Evolutionary conservation across 2,329 filamentous ascomycete species (phyloP).

Genomic region (Aureobasidium pullulans): DNA sequence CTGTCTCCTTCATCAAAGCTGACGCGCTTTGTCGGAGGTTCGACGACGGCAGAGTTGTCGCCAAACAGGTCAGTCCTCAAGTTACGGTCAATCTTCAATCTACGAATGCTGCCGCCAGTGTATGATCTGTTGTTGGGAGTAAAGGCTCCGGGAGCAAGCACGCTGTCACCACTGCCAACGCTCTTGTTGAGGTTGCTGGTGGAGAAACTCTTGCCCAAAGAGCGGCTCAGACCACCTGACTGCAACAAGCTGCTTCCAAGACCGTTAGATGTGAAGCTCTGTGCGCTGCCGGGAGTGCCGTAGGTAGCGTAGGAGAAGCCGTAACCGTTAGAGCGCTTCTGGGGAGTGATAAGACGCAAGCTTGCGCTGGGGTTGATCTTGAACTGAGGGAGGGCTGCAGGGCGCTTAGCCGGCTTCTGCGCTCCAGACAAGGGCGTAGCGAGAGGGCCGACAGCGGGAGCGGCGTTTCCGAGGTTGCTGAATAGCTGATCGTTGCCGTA

Average conservation of each 20-base stretch:
- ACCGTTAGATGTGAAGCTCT: conserved; percentile 59
- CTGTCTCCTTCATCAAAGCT: conserved; percentile 60
- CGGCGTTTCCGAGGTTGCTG: conserved; percentile 58
- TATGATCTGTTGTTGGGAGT: conserved; percentile 55
- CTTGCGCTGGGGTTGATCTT: conserved; percentile 77
- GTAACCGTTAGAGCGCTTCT: conserved; percentile 65
- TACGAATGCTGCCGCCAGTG: conserved; percentile 71
- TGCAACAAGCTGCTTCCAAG: conserved; percentile 58
- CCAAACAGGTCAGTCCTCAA: conserved; percentile 63
- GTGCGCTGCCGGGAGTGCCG: conserved; percentile 66
- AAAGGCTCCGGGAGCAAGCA: conserved; percentile 79
- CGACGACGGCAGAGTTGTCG: conserved; percentile 32
- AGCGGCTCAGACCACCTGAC: conserved; percentile 51
- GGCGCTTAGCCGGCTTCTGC: conserved; percentile 69
- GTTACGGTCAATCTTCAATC: conserved; percentile 83
- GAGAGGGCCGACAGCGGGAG: conserved; percentile 74
- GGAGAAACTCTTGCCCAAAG: conserved; percentile 80
- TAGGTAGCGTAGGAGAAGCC: conserved; percentile 93
- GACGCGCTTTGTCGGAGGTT: conserved; percentile 63
- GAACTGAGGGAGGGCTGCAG: conserved; percentile 70
- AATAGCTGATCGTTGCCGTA: conserved; percentile 88
- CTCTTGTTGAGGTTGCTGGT: conserved; percentile 77
- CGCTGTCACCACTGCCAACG: conserved; percentile 71
- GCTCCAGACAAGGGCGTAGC: conserved; percentile 77
- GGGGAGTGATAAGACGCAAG: conserved; percentile 72